A percentile compares a stretch with the other conserved stretches of the same genome.
Evolutionary conservation across 2,329 filamentous ascomycete species (phyloP).

Genomic region (Penicillium sp.): DNA sequence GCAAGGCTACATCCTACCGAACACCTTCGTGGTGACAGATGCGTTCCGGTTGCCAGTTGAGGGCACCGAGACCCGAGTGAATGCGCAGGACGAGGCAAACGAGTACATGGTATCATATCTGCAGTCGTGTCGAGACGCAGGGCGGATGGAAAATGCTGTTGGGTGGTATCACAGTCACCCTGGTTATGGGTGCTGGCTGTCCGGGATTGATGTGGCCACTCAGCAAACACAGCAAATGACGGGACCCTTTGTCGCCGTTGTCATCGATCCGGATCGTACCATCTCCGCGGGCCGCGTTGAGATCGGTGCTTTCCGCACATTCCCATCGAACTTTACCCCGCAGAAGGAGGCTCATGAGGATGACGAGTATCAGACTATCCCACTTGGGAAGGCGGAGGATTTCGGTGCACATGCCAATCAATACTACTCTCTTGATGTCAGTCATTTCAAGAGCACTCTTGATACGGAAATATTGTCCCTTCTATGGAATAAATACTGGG

Average conservation of each 20-base stretch:
- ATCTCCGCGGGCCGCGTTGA: constrained; percentile 94
- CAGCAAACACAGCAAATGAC: constrained; percentile 84
- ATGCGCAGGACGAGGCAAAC: constrained; percentile 92
- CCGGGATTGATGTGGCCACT: constrained; percentile 90
- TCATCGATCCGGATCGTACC: constrained; percentile 94
- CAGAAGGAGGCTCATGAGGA: constrained; percentile 46
- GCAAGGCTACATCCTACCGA: constrained; percentile 86
- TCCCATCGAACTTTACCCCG: constrained; percentile 69
- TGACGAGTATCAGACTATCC: constrained; percentile 59
- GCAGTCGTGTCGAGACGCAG: constrained; percentile 68
- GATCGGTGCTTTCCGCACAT: constrained; percentile 94
- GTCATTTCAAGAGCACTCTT: constrained; percentile 90
- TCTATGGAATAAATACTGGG: constrained; percentile 97
- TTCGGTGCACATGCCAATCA: constrained; percentile 88
- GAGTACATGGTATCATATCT: constrained; percentile 94
- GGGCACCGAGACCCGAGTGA: constrained; percentile 96
- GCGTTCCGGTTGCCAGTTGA: constrained; percentile 92
- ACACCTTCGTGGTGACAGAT: constrained; percentile 86
- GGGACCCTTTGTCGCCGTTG: constrained; percentile 91
- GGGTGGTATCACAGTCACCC: constrained; percentile 99
- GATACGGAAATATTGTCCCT: constrained; percentile 82
- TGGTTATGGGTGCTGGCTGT: constrained; percentile 97
- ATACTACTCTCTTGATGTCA: constrained; percentile 89
- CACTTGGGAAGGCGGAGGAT: constrained; percentile 89
- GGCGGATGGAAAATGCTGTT: constrained; percentile 84